These are phyloP conservation scores for Tylopilus balloui DNA, from an alignment of 768 basidiomycete genomes.

Conservation along the genomic window DNA sequence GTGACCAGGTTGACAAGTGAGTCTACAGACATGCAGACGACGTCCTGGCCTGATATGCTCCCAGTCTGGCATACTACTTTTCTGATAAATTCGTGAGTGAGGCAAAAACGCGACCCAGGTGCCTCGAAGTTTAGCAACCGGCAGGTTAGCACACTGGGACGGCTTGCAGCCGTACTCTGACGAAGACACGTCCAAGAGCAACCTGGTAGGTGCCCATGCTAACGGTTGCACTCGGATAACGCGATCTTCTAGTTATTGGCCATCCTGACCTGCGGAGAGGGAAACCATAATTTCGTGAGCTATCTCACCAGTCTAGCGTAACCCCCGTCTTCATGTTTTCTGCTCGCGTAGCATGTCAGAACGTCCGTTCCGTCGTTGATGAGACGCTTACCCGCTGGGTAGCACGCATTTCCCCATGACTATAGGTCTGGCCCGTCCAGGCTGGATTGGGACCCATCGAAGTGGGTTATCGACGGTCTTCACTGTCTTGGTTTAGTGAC, in stretches of 20 bases:
- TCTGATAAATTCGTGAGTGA: constrained; percentile 9
- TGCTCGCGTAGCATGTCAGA: constrained; percentile 9
- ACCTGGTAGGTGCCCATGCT: not conserved
- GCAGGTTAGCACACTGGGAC: constrained; percentile 10
- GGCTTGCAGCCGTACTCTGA: constrained; percentile 11
- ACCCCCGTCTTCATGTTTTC: not conserved
- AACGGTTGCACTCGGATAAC: not conserved
- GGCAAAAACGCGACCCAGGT: not conserved
- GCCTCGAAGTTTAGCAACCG: not conserved
- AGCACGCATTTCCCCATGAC: constrained; percentile 15
- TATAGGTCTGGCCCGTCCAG: constrained; percentile 10
- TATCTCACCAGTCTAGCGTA: not conserved
- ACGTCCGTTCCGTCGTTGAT: not conserved
- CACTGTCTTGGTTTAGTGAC: constrained; percentile 6
- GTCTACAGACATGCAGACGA: not conserved
- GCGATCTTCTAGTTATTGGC: constrained; percentile 7
- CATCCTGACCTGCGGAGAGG: constrained; percentile 9
- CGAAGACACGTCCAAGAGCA: constrained; percentile 12
- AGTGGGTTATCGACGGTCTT: constrained; percentile 10
- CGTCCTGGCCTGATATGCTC: not conserved
- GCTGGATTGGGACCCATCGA: constrained; percentile 14
- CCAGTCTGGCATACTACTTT: constrained; percentile 11
- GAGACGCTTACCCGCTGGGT: constrained; percentile 1
- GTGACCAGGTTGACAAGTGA: constrained; percentile 11
- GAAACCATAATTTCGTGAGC: constrained; percentile 15